Base-by-base conservation (phyloP, 441 rosid genomes). In the Sinapis alba region DNA sequence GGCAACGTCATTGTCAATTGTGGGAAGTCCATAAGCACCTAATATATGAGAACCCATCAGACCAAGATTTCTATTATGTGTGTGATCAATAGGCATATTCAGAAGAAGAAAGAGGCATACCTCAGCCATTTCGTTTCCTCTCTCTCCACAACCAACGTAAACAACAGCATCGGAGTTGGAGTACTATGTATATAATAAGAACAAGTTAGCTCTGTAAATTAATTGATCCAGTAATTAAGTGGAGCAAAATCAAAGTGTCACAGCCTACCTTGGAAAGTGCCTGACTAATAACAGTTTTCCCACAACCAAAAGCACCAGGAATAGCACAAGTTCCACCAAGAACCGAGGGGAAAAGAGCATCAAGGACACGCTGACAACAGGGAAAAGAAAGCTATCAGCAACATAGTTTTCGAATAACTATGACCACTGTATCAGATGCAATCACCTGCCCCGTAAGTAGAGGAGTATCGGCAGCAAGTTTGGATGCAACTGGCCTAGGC, bases 81-180 rank as follows among this genome's bases (percentile, higher is more conserved):
- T 27, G 45, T n/a, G 71, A 73, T 50, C 43, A 38, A 8, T 23
- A 38, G 7, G 27, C 13, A 51, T 24, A 50, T 27, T 43, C 56
- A 80, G 73, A 81, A 28, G 26, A 28, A 77, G 68, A 70, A 70
- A 11, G 62, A 65, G 59, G n/a, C 53, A 54, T 80, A 93, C 99
- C 97, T 96, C 99, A 20, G 98, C 99, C 99, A 96, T 96, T 84
- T 96, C 99, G 79, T 96, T 96, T 86, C 99, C 99, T 78, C 98
- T 84, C 78, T 96, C 99, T 51, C 99, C 99, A 51, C 99, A 94
- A 70, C 99, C 99, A 81, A 93, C 99, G 80, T 96, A 96, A 78
- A 96, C 98, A 43, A 93, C 98, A 77, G 98, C 80, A 77, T 96
- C 98, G 13, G 99, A 96, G 79, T 96, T 96, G 54, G 99, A 96